Evolutionary conservation across 1,284 basidiomycete genomes (phyloP).

Genomic region (Austroboletus olivaceoglutinosus): DNA sequence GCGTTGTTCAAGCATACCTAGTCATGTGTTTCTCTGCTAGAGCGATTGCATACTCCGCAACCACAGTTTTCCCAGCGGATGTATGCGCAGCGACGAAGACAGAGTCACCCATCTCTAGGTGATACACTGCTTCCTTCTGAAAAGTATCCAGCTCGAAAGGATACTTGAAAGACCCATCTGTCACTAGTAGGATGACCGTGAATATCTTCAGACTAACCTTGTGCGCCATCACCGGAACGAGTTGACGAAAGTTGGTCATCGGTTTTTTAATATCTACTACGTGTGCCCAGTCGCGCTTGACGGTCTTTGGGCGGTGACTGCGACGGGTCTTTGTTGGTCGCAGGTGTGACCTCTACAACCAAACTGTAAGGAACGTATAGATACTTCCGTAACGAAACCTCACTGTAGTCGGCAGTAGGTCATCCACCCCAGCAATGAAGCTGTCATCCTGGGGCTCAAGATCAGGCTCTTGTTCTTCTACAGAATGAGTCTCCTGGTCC

Average conservation of each 20-base stretch:
- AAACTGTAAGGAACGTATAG: conserved; percentile 9
- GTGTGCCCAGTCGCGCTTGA: conserved; percentile 97
- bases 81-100: conserved; percentile 99
- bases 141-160: conserved; percentile 87
- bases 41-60: conserved; percentile 98
- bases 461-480: conserved; percentile 23
- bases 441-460: conserved; percentile 14
- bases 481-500: conserved; percentile 10
- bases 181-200: conserved; percentile 9
- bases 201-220: conserved; percentile 45
- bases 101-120: conserved; percentile 95
- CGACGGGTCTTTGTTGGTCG: conserved; percentile 48
- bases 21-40: conserved; percentile 99
- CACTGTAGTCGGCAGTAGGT: conserved; percentile 79
- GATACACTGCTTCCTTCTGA: conserved; percentile 98
- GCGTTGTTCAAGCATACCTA: conserved; percentile 50
- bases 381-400: conserved; percentile 22
- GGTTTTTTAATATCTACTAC: conserved; percentile 92
- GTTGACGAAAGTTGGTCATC: conserved; percentile 83
- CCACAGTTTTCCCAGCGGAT: conserved; percentile 98
- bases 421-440: conserved; percentile 64
- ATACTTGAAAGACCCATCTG: conserved; percentile 54
- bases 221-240: conserved; percentile 90
- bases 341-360: conserved; percentile 51
- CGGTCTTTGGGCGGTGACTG: conserved; percentile 43